Evolutionary conservation across 306 rosid species (phyloP).

Genomic region (peach (Prunus persica)): DNA sequence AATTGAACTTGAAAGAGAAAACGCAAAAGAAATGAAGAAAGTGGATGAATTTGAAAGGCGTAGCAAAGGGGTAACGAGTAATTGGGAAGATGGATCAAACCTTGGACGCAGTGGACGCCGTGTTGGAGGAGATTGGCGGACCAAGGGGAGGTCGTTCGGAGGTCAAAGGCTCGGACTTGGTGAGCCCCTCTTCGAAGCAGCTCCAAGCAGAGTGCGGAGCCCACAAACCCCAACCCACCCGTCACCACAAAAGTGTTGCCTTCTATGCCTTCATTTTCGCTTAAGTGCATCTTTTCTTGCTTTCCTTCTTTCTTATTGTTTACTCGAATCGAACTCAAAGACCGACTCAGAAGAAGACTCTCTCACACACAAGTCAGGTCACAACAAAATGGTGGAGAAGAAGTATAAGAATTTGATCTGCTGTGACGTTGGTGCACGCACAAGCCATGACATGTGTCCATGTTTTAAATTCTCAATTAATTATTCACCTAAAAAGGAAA

Average conservation of each 20-base stretch:
- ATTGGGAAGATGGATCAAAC: constrained; percentile 19
- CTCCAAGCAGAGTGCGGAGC: constrained; percentile 85
- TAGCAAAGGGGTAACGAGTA: background rate
- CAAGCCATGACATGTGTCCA: background rate
- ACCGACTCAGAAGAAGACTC: too few relatives aligned
- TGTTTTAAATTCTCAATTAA: background rate
- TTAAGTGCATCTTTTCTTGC: constrained; percentile 53
- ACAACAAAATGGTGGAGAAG: background rate
- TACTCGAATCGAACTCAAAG: background rate
- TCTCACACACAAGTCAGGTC: background rate
- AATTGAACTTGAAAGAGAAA: background rate
- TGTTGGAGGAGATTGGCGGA: constrained; percentile 42
- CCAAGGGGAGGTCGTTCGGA: constrained; percentile 58
- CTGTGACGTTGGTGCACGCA: too few relatives aligned
- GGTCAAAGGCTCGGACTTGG: constrained; percentile 74
- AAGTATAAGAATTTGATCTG: background rate
- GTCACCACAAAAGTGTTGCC: constrained; percentile 69
- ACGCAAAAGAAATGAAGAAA: background rate
- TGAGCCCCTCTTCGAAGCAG: constrained; percentile 72
- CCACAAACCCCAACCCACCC: constrained; percentile 84
- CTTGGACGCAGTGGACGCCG: constrained; percentile 67
- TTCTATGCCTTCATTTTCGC: constrained; percentile 92
- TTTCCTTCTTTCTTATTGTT: background rate
- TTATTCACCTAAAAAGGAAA: background rate
- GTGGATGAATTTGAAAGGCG: background rate